Percentiles rank a stretch among this genome's conserved stretches.
Evolutionary conservation across 306 rosid genomes (phyloP).

Genomic region (Pachyrhizus erosus): DNA sequence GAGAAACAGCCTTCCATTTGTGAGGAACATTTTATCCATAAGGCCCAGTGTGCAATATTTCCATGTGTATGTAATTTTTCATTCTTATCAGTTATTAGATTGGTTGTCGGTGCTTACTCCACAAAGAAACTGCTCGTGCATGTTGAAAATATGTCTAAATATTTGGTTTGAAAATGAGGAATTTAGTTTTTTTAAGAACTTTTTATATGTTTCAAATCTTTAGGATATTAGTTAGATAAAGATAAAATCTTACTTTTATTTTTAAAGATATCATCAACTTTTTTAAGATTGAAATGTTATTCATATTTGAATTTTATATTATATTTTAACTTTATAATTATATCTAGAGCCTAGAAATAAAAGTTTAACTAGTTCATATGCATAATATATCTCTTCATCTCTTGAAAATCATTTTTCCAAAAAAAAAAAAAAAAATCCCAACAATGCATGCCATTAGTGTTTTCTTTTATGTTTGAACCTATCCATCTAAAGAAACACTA

Average conservation of each 20-base stretch:
- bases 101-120: conserved; percentile 32
- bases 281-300: neutral
- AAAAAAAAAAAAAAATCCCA: neutral
- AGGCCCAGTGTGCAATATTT: conserved; percentile 30
- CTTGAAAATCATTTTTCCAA: neutral
- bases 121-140: conserved; percentile 11
- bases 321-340: too few species aligned
- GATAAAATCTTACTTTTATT: neutral
- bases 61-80: neutral
- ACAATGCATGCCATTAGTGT: neutral
- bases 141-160: neutral
- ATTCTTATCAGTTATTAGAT: neutral
- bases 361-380: too few species aligned
- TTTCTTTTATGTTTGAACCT: neutral
- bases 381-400: neutral
- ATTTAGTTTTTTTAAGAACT: neutral
- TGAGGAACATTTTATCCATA: conserved; percentile 1
- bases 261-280: neutral
- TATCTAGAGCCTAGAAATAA: neutral
- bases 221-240: neutral
- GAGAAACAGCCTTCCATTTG: neutral
- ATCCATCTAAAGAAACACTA: neutral
- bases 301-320: neutral
- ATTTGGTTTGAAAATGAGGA: neutral
- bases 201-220: neutral